A percentile compares a stretch with the other conserved stretches of the same genome.
Evolutionary conservation across 768 basidiomycete genomes (phyloP).

Genomic region (Leccinum aurantiacum): DNA sequence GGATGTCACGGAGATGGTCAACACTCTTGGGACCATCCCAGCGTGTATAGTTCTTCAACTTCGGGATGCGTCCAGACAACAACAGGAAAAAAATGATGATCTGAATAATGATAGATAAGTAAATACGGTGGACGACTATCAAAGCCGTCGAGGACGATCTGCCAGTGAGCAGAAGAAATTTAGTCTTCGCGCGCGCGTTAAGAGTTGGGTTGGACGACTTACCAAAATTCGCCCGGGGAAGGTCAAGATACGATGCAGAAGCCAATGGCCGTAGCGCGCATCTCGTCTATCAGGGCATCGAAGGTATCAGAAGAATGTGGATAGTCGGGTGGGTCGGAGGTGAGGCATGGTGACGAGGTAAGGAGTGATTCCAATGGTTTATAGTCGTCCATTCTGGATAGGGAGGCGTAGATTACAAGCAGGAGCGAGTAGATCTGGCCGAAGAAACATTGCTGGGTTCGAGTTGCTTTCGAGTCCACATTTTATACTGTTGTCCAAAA

Average conservation of each 20-base stretch:
- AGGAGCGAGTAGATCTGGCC: not conserved
- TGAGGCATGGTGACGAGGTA: not conserved
- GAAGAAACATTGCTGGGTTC: not conserved
- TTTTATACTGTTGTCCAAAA: not conserved
- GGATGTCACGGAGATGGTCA: not conserved
- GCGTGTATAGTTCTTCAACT: not conserved
- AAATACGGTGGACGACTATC: constrained; percentile 6
- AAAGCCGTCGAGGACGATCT: constrained; percentile 8
- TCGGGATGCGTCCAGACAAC: not conserved
- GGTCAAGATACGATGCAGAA: not conserved
- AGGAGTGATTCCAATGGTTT: not conserved
- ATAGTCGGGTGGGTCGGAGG: not conserved
- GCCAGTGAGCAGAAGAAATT: not conserved
- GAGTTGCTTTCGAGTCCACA: not conserved
- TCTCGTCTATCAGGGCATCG: not conserved
- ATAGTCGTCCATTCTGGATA: not conserved
- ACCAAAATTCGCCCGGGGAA: not conserved
- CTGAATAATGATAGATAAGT: constrained; percentile 15
- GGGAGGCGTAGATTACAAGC: not conserved
- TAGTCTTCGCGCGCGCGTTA: not conserved
- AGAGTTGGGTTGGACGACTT: not conserved
- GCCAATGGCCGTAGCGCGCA: not conserved
- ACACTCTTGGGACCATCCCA: not conserved
- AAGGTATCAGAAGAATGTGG: not conserved
- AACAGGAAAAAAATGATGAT: constrained; percentile 1